These are phyloP conservation scores for Firmiana major DNA, from an alignment of 345 rosid genomes.

Conservation along the genomic window DNA sequence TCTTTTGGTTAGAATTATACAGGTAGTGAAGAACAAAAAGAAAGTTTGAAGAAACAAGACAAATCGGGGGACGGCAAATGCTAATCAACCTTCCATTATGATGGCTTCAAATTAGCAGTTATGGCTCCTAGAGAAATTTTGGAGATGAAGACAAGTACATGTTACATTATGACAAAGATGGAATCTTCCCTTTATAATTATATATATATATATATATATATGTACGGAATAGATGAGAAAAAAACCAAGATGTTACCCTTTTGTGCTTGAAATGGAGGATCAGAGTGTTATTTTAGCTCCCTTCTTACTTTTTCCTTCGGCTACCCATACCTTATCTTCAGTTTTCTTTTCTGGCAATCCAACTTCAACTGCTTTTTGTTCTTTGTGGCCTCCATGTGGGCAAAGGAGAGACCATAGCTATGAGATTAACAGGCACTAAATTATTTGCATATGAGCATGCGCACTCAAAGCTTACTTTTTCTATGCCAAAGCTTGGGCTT, in stretches of 20 bases:
- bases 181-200: slow-evolving; percentile 34
- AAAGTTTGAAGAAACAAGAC: slow-evolving; percentile 11
- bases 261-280: slow-evolving; percentile 20
- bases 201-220: not conserved
- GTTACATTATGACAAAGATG: slow-evolving; percentile 38
- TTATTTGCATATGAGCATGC: slow-evolving; percentile 9
- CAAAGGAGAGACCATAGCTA: not conserved
- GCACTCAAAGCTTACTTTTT: slow-evolving; percentile 6
- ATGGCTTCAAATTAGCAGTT: not conserved
- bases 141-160: slow-evolving; percentile 35
- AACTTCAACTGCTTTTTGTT: slow-evolving; percentile 14
- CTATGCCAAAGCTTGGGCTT: not conserved
- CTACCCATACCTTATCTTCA: slow-evolving; percentile 1
- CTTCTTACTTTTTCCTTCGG: not conserved
- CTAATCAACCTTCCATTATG: slow-evolving; percentile 18
- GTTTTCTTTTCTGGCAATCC: slow-evolving; percentile 22
- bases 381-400: slow-evolving; percentile 24
- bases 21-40: slow-evolving; percentile 15
- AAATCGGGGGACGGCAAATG: slow-evolving; percentile 25
- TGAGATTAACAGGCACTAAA: slow-evolving; percentile 11
- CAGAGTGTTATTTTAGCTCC: slow-evolving; percentile 16
- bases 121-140: not conserved
- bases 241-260: slow-evolving; percentile 13
- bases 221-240: slow-evolving; percentile 2
- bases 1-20: slow-evolving; percentile 4